These are phyloP conservation scores for Plasmodium knowlesi DNA, from an alignment of 169 alveolate genomes.

Conservation along the genomic window DNA sequence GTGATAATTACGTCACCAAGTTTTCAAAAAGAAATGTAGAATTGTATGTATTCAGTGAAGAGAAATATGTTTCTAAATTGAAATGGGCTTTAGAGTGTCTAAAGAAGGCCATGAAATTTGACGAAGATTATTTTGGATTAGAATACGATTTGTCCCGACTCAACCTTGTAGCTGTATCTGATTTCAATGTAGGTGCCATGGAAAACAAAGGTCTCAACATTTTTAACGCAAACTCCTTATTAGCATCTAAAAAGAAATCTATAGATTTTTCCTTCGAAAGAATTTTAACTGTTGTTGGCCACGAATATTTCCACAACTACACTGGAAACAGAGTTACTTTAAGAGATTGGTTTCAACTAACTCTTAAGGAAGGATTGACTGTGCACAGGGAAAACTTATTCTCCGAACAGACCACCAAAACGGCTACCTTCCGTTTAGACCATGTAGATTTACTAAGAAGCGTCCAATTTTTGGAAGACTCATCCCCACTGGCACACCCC, in stretches of 20 bases:
- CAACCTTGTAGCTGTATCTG: conserved; percentile 91
- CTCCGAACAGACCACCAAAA: conserved; percentile 84
- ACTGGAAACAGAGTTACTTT: conserved; percentile 95
- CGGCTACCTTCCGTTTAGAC: conserved; percentile 88
- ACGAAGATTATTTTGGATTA: conserved; percentile 91
- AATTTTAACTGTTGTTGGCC: conserved; percentile 91
- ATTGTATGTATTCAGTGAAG: conserved; percentile 88
- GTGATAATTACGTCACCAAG: conserved; percentile 86
- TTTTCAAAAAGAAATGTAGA: conserved; percentile 83
- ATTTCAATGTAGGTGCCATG: conserved; percentile 95
- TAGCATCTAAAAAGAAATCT: conserved; percentile 90
- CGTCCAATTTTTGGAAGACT: conserved; percentile 92
- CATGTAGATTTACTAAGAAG: conserved; percentile 87
- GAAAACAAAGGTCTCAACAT: conserved; percentile 94
- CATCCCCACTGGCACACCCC: conserved; percentile 95
- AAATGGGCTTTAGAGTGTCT: conserved; percentile 91
- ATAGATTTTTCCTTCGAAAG: conserved; percentile 91
- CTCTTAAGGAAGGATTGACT: conserved; percentile 94
- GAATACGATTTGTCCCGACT: conserved; percentile 93
- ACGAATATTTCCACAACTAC: conserved; percentile 96
- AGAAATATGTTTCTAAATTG: conserved; percentile 85
- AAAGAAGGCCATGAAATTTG: conserved; percentile 93
- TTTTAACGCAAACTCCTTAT: conserved; percentile 89
- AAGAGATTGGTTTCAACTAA: conserved; percentile 95
- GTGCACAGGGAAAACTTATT: conserved; percentile 93